These are phyloP conservation scores for Parietichytrium sp. DNA, from an alignment of 108 stramenopile genomes.

Conservation along the genomic window DNA sequence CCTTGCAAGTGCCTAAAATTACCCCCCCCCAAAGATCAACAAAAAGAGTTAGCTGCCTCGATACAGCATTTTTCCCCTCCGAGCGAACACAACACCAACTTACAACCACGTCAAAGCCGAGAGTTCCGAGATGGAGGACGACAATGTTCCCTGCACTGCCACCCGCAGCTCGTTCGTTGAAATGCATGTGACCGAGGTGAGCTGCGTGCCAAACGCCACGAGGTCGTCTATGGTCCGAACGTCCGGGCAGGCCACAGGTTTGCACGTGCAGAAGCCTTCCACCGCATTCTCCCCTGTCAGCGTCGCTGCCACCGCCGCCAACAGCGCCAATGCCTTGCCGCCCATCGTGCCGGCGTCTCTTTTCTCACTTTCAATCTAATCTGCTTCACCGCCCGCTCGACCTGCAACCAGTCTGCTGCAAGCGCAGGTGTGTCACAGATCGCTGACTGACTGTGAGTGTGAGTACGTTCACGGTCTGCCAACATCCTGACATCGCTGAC, in stretches of 20 bases:
- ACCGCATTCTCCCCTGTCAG: not conserved
- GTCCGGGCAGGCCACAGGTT: not conserved
- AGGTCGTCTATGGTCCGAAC: slow-evolving; percentile 16
- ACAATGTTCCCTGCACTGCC: not conserved
- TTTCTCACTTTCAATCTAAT: no score
- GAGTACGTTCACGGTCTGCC: no score
- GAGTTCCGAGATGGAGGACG: not conserved
- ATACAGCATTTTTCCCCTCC: no score
- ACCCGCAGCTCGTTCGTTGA: slow-evolving; percentile 12
- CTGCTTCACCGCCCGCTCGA: no score
- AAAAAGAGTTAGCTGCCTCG: not conserved
- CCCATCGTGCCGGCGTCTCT: no score
- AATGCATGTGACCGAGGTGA: slow-evolving; percentile 13
- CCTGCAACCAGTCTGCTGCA: no score
- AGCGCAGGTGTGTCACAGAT: no score
- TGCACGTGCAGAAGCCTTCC: not conserved
- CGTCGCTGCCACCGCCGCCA: not conserved
- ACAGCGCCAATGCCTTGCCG: not conserved
- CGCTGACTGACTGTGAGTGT: no score
- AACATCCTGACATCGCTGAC: no score
- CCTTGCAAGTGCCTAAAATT: slow-evolving; percentile 18
- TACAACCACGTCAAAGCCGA: not conserved
- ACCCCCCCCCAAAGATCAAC: not conserved
- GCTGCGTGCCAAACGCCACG: not conserved
- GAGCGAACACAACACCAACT: not conserved